Conservation (phyloP, 768 basidiomycete species). For the Macrolepiota dolichaula region DNA sequence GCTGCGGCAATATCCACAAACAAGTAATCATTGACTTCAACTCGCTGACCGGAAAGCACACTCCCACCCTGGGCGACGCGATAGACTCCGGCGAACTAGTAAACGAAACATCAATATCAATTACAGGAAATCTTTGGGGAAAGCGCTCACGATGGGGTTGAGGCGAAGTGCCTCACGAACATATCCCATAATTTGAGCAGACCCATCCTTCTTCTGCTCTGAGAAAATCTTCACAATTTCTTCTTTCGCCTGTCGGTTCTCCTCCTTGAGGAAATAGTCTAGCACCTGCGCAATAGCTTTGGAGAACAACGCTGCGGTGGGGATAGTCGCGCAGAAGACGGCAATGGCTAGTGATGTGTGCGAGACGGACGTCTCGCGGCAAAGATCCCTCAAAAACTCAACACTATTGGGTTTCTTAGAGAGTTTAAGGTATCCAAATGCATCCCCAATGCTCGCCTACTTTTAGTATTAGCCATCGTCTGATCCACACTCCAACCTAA, state of each 20-base stretch:
- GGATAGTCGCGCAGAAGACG: slow-evolving; percentile 51
- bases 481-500: slow-evolving; percentile 9
- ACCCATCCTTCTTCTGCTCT: slow-evolving; percentile 20
- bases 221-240: slow-evolving; percentile 36
- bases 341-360: slow-evolving; percentile 39
- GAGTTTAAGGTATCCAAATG: background rate
- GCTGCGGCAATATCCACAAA: slow-evolving; percentile 35
- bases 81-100: slow-evolving; percentile 38
- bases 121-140: background rate
- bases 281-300: slow-evolving; percentile 53
- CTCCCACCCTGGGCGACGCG: slow-evolving; percentile 30
- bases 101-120: background rate
- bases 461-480: slow-evolving; percentile 15
- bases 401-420: slow-evolving; percentile 16
- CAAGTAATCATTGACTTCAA: slow-evolving; percentile 28
- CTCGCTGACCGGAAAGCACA: slow-evolving; percentile 15
- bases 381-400: slow-evolving; percentile 29
- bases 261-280: slow-evolving; percentile 53
- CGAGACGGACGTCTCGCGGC: slow-evolving; percentile 17
- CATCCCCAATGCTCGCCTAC: background rate
- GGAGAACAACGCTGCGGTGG: slow-evolving; percentile 54
- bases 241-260: slow-evolving; percentile 28
- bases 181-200: slow-evolving; percentile 34
- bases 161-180: slow-evolving; percentile 46
- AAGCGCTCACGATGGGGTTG: slow-evolving; percentile 31